Conservation (phyloP, 2,329 filamentous ascomycete species). For the Fusarium acutatum region DNA sequence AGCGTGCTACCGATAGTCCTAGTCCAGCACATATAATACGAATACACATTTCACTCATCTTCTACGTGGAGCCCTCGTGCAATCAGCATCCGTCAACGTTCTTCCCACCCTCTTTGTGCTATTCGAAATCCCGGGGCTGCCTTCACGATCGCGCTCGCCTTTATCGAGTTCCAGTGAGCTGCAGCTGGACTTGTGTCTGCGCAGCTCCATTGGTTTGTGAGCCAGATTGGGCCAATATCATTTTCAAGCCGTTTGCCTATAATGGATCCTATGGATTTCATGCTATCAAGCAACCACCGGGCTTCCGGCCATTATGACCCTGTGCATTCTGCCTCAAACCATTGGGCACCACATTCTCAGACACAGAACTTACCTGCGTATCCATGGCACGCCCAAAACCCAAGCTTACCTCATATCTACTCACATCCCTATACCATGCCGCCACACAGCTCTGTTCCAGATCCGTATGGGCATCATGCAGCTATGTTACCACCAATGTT, state of each 20-base stretch:
- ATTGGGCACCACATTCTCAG: constrained; percentile 39
- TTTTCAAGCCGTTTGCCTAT: constrained; percentile 7
- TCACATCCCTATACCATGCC: constrained; percentile 27
- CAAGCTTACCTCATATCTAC: constrained; percentile 31
- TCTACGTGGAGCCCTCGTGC: constrained; percentile 20
- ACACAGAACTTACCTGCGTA: constrained; percentile 32
- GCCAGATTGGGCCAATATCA: background rate
- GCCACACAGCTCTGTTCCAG: constrained; percentile 19
- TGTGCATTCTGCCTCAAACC: constrained; percentile 38
- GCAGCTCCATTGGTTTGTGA: constrained; percentile 1
- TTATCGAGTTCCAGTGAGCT: constrained; percentile 2
- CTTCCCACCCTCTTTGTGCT: constrained; percentile 8
- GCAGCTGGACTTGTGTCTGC: background rate
- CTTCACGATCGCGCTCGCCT: background rate
- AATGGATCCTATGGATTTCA: constrained; percentile 44
- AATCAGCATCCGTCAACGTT: constrained; percentile 12
- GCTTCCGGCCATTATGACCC: constrained; percentile 40
- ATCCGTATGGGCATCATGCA: constrained; percentile 33
- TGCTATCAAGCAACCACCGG: constrained; percentile 34
- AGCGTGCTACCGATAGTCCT: constrained; percentile 43
- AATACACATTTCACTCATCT: constrained; percentile 33
- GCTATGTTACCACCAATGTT: constrained; percentile 38
- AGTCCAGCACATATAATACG: constrained; percentile 41
- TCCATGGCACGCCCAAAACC: constrained; percentile 35
- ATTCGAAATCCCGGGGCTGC: constrained; percentile 10